Base-by-base conservation (phyloP, 257 asterid genomes). In the Voacanga thouarsii region DNA sequence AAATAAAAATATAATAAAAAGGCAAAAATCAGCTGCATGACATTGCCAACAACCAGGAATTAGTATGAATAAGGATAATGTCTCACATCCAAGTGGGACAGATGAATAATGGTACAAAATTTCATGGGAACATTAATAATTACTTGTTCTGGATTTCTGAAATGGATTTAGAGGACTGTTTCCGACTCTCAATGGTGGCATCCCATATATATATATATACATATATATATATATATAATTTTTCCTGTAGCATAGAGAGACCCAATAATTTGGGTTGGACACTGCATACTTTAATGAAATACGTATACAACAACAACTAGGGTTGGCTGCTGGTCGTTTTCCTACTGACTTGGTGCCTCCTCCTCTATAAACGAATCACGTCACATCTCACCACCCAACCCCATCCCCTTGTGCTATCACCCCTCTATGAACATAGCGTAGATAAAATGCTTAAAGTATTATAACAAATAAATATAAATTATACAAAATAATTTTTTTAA, bases 251-350 rank as follows among this genome's bases (percentile, higher is more conserved):
- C 14, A 41, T 24, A 43, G 30, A 71, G 28, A 72, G 43, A 77
- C 28, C 12, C 72, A 37, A 67, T 80, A 77, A 80, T 83, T 59
- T 67, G 57, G 21, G n/a, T 51, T 26, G 79, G 47, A 57, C 65
- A 24, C 56, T 76, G 12, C 49, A 72, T 79, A 45, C 43, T 39
- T 77, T 16, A 71, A 30, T 80, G 60, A 57, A 39, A 68, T 74
- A 50, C 72, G 72, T 51, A 67, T 73, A 77, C 37, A 65, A 77
- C 71, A 26, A 30, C 44, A 16, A 64, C 78, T 77, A 60, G 51
- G 83, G 83, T 84, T 82, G 88, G 85, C 84, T 59, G 43, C 51
- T 49, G n/a, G 88, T 84, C 84, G 33, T 73, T 84, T 75, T 84
- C 88, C 55, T 28, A 77, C 56, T 79, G 78, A 83, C 43, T 59